Evolutionary conservation across 805 yeast genomes (phyloP).

Genomic region (Yamadazyma kitorensis): DNA sequence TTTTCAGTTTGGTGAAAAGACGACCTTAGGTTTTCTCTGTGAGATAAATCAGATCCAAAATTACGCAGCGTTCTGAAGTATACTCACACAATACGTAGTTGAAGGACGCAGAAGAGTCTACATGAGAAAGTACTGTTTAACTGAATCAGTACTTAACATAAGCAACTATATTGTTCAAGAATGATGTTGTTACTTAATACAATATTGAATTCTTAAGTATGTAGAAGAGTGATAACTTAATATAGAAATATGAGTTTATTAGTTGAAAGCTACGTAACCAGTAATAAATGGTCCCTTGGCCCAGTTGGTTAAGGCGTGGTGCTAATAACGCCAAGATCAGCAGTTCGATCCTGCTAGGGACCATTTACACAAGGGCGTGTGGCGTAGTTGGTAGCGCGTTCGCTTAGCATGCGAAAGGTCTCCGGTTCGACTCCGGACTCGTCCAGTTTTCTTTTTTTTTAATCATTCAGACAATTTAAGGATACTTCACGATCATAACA

Average conservation of each 20-base stretch:
- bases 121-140: no score
- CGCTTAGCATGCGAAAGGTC: slow-evolving; percentile 31
- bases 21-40: no score
- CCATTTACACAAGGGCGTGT: slow-evolving; percentile 47
- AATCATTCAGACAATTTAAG: no score
- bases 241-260: neutral
- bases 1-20: slow-evolving; percentile 14
- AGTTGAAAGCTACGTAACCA: neutral
- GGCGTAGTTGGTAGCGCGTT: slow-evolving; percentile 50
- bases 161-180: no score
- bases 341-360: slow-evolving; percentile 89
- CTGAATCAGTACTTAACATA: no score
- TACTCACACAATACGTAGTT: no score
- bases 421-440: slow-evolving; percentile 30
- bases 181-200: no score
- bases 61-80: no score
- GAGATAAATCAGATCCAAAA: no score
- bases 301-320: slow-evolving; percentile 55
- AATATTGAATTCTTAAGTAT: no score
- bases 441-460: slow-evolving; percentile 18
- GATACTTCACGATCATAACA: neutral
- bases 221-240: neutral
- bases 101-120: no score
- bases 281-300: slow-evolving; percentile 46
- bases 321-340: slow-evolving; percentile 65